phyloP scores from a whole-genome alignment of 495 filamentous ascomycete species.

The Massariosphaeria phaeospora region DNA sequence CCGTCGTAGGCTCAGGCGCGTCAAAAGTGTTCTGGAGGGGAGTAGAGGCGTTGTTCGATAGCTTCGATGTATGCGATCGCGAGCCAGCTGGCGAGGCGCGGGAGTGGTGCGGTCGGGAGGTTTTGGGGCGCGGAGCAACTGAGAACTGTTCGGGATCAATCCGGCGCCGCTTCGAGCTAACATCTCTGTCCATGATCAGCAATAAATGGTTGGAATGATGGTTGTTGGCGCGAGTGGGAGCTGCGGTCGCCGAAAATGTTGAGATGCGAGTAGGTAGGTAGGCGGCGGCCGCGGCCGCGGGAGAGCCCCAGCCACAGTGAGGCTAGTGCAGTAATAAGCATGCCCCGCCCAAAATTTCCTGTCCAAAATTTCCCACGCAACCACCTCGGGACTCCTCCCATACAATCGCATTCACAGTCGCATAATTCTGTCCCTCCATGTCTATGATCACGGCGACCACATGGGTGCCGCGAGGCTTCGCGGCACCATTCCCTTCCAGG shows the following conservation, averaged over 20 bases:
- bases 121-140: constrained; percentile 48
- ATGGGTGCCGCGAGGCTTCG: constrained; percentile 93
- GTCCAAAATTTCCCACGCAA: constrained; percentile 1
- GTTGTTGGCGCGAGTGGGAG: not conserved
- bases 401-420: not conserved
- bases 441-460: constrained; percentile 91
- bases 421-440: constrained; percentile 40
- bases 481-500: constrained; percentile 83
- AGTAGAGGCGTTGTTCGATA: constrained; percentile 10
- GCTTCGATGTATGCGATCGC: constrained; percentile 21
- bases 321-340: constrained; percentile 7
- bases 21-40: constrained; percentile 36
- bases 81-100: constrained; percentile 34
- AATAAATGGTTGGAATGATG: not conserved
- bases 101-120: constrained; percentile 9
- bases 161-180: constrained; percentile 58
- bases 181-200: constrained; percentile 36
- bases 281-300: not conserved
- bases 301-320: not conserved
- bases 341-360: constrained; percentile 16
- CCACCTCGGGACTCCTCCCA: not conserved
- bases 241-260: too few species aligned
- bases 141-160: constrained; percentile 56
- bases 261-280: too few species aligned
- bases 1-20: constrained; percentile 42